Conservation (phyloP, 164 flowering plant species). For the Berberis vulgaris region DNA sequence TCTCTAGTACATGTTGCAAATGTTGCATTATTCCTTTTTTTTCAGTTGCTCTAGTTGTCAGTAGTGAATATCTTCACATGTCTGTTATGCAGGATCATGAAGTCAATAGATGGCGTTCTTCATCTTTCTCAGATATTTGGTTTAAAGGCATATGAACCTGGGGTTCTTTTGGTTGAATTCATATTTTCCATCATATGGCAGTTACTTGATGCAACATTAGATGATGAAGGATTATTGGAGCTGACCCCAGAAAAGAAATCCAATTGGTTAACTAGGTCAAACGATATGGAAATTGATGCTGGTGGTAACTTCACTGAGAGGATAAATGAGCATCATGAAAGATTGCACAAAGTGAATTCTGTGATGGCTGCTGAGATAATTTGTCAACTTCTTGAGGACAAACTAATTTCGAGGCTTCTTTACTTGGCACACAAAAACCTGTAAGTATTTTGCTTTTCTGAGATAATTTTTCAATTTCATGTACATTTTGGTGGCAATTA, state of each 20-base stretch:
- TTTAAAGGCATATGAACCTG: conserved; percentile 49
- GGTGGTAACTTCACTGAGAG: conserved; percentile 37
- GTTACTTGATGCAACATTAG: conserved; percentile 79
- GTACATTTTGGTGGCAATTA: not conserved
- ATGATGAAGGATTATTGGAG: conserved; percentile 77
- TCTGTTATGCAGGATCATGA: conserved; percentile 55
- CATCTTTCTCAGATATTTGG: conserved; percentile 63
- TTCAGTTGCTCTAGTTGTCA: not conserved
- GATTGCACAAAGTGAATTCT: conserved; percentile 50
- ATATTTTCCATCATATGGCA: conserved; percentile 66
- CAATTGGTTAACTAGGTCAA: conserved; percentile 40
- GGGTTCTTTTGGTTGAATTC: conserved; percentile 56
- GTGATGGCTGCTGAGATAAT: conserved; percentile 67
- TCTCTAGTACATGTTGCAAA: not conserved
- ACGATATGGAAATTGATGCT: conserved; percentile 70
- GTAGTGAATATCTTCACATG: not conserved
- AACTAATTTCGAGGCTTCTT: conserved; percentile 65
- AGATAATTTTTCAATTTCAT: not conserved
- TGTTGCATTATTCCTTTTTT: not conserved
- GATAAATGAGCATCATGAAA: conserved; percentile 38
- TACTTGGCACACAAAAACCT: conserved; percentile 67
- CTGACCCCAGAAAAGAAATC: conserved; percentile 49
- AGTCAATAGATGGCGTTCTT: conserved; percentile 52
- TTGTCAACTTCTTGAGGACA: conserved; percentile 57
- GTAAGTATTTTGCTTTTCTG: conserved; percentile 35